Percentiles rank a stretch among this genome's conserved stretches.
phyloP scores from a whole-genome alignment of 1,139 yeast species.

The Pichia sp. region DNA sequence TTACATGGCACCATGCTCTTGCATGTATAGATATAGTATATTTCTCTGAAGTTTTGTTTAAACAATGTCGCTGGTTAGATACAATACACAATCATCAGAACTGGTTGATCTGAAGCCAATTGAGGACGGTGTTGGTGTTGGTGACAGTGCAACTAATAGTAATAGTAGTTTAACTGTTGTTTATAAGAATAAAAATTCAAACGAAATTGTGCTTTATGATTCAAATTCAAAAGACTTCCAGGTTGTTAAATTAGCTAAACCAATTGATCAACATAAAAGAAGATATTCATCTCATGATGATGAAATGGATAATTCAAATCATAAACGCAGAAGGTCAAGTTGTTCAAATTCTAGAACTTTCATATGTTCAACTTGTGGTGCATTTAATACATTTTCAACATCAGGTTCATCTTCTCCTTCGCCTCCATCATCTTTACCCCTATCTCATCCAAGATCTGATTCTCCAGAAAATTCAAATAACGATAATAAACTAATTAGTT shows the following conservation, averaged over 20 bases:
- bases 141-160: neutral
- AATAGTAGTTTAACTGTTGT: slow-evolving; percentile 5
- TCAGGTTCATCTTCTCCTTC: neutral
- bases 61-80: slow-evolving; percentile 10
- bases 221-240: slow-evolving; percentile 6
- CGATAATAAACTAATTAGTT: neutral
- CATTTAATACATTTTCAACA: neutral
- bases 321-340: neutral
- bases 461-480: neutral
- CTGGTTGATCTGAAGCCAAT: neutral
- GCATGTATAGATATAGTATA: too few relatives aligned
- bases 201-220: slow-evolving; percentile 11
- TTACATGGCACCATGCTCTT: too few relatives aligned
- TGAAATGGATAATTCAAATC: neutral
- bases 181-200: slow-evolving; percentile 5
- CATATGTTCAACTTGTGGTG: slow-evolving; percentile 7
- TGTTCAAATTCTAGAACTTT: neutral
- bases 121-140: neutral
- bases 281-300: neutral
- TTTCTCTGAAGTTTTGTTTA: neutral
- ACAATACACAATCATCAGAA: slow-evolving; percentile 2
- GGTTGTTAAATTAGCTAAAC: slow-evolving; percentile 1
- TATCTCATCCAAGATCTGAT: neutral
- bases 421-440: neutral
- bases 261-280: neutral